Conservation (phyloP, 306 rosid genomes). For the Potentilla sterilis region DNA sequence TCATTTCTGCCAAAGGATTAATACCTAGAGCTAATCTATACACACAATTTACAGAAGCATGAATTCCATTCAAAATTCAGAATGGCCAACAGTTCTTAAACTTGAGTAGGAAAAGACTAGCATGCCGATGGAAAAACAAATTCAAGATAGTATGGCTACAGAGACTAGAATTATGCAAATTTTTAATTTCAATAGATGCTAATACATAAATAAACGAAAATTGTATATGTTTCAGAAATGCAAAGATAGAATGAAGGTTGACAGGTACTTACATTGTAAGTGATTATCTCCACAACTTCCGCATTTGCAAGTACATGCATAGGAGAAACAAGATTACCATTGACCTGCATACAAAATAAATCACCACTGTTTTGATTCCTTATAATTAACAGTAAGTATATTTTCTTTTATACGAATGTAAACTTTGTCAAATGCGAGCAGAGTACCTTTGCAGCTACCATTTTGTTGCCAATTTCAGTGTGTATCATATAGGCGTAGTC, state of each 20-base stretch:
- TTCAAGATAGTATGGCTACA: neutral
- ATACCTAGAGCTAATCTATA: neutral
- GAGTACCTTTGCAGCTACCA: slow-evolving; percentile 96
- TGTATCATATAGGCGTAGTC: slow-evolving; percentile 99
- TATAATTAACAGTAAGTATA: neutral
- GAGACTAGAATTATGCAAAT: neutral
- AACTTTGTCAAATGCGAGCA: slow-evolving; percentile 15
- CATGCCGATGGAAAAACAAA: neutral
- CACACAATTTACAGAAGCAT: neutral
- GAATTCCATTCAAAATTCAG: neutral
- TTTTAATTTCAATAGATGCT: neutral
- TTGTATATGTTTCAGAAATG: slow-evolving; percentile 1
- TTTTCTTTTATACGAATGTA: slow-evolving; percentile 13
- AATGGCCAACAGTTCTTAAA: neutral
- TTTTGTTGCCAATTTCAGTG: slow-evolving; percentile 97
- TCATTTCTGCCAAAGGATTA: neutral
- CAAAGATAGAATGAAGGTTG: slow-evolving; percentile 13
- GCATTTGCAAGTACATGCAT: slow-evolving; percentile 85
- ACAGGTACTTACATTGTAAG: slow-evolving; percentile 76
- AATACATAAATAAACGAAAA: neutral
- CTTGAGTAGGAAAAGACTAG: neutral
- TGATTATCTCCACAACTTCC: slow-evolving; percentile 97
- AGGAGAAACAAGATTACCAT: slow-evolving; percentile 91
- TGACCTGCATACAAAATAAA: slow-evolving; percentile 66
- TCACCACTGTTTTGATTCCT: slow-evolving; percentile 26